Evolutionary conservation across 1,284 basidiomycete species (phyloP), one percentile per base, ranked within the genome.

Genomic region (Cryptococcus maquisensis): DNA sequence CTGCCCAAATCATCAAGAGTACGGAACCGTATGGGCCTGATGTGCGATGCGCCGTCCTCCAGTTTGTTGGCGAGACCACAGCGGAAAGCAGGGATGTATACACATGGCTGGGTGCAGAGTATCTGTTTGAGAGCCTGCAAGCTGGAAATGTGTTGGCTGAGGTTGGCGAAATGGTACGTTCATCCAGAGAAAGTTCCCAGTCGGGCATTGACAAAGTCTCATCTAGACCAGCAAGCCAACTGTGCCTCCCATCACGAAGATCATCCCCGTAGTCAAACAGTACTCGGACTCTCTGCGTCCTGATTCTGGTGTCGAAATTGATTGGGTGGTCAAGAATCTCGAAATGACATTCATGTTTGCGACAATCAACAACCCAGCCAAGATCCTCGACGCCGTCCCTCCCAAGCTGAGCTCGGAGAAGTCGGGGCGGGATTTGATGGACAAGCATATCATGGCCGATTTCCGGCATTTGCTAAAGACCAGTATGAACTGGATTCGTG

Each of bases 21-120:
- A 41, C 51, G 16, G 46, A 44, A 16, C 5, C 40, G 4, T 49
- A 59, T 10, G 23, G 49, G 2, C 24, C 50, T 4, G 38, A 26
- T 26, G 45, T 62, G 18, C 32, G 59, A 23, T 52, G 53, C 3
- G 54, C 56, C 10, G 26, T 68, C 2, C 32, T 65, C 18, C 26
- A 49, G 2, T 43, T 49, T 9, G 52, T 68, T 35, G 65, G 63
- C 9, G 50, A 59, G 21, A 35, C 49, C 13, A 61, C 53, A 3
- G 26, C 38, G 9, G 38, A 49, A 10, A 28, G 45, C 3, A 38
- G 57, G 20, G 51, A 36, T 13, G 48, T 67, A 10, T 20, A 50
- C 15, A 52, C 57, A n/a, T 63, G 65, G 62, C 28, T 61, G 16
- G 65, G 51, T 2, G 49, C 61, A 18, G 62, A 56, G 40, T 50